Conservation (phyloP, 2,329 filamentous ascomycete genomes). For the Exophiala sp. region DNA sequence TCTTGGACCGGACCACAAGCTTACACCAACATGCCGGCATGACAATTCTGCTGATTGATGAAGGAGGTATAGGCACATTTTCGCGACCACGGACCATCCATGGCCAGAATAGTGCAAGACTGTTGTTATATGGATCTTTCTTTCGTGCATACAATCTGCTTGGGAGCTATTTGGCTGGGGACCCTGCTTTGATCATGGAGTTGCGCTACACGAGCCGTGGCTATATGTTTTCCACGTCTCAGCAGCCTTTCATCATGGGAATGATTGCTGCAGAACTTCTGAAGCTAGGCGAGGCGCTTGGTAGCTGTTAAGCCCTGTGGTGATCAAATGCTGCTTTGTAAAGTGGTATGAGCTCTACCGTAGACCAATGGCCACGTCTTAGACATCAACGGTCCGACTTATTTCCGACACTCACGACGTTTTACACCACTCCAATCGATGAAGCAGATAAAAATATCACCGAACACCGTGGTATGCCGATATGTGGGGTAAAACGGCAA, state of each 20-base stretch:
- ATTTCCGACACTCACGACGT: too few species aligned
- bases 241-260: conserved; percentile 9
- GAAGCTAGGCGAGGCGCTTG: too few species aligned
- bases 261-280: conserved; percentile 8
- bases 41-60: conserved; percentile 2
- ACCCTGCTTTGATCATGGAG: conserved; percentile 3
- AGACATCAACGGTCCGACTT: too few species aligned
- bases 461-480: too few species aligned
- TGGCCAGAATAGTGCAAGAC: not conserved
- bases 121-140: conserved; percentile 12
- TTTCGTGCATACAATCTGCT: conserved; percentile 5
- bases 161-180: conserved; percentile 10
- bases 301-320: too few species aligned
- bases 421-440: too few species aligned
- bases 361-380: too few species aligned
- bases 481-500: too few species aligned
- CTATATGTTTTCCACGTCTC: conserved; percentile 13
- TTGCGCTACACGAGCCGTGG: conserved; percentile 13
- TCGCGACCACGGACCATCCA: not conserved
- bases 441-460: too few species aligned
- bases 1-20: not conserved
- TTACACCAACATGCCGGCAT: not conserved
- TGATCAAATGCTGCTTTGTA: too few species aligned
- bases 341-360: too few species aligned
- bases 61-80: not conserved